phyloP scores from a whole-genome alignment of 768 basidiomycete species.

The Lactifluus piperatus region DNA sequence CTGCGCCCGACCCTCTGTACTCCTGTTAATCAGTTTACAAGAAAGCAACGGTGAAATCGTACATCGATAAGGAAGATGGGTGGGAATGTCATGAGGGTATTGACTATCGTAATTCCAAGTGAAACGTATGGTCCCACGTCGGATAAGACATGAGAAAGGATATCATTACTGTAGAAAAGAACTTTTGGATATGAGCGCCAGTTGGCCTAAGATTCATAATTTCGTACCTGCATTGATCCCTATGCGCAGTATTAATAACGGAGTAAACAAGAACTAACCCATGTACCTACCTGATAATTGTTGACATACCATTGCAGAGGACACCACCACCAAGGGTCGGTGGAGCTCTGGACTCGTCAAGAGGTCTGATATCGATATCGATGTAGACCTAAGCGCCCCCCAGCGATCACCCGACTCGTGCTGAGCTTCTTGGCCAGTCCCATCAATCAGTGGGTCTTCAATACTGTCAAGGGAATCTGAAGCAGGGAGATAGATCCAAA shows the following conservation, averaged over 20 bases:
- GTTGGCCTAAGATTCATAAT: not conserved
- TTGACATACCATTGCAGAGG: conserved; percentile 66
- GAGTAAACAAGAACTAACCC: not conserved
- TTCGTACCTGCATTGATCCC: conserved; percentile 65
- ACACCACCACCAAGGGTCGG: conserved; percentile 54
- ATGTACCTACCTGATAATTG: conserved; percentile 53
- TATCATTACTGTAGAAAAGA: conserved; percentile 86
- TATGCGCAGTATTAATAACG: conserved; percentile 22
- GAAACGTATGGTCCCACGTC: conserved; percentile 75
- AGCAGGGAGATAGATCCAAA: conserved; percentile 24
- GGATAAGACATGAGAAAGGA: conserved; percentile 73
- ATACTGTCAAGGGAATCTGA: not conserved
- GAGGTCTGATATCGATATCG: conserved; percentile 47
- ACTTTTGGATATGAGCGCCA: conserved; percentile 36
- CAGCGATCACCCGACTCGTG: conserved; percentile 25
- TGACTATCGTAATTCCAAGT: conserved; percentile 75
- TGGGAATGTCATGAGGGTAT: conserved; percentile 76
- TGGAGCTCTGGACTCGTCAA: conserved; percentile 43
- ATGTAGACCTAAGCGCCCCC: conserved; percentile 3
- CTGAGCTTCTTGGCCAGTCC: conserved; percentile 22
- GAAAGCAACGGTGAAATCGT: conserved; percentile 15
- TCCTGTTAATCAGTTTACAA: not conserved
- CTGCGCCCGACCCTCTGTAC: conserved; percentile 64
- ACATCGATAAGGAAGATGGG: conserved; percentile 86
- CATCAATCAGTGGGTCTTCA: conserved; percentile 20